Base-by-base conservation (phyloP, 768 basidiomycete genomes). In the Russula vinacea region DNA sequence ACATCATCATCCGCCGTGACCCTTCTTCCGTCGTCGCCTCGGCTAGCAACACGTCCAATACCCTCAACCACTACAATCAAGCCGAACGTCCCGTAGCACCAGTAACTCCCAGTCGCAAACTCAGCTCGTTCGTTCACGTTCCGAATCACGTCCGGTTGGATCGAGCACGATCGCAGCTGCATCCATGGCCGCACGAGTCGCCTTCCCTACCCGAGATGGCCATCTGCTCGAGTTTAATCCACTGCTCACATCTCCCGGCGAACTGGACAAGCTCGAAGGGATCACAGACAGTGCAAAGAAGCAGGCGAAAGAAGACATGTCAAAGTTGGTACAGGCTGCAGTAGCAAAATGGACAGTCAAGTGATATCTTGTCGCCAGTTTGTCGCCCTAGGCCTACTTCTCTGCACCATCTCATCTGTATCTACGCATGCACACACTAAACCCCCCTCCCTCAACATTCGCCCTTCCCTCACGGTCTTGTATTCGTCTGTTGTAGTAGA, bases 191-290 rank as follows among this genome's bases (percentile, higher is more conserved):
- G 87, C 87, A 2, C 75, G 89, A 37, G 85, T 92, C 14, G 84
- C 88, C 1, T 86, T 94, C n/a, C 85, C 89, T 5, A 92, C 87
- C 0, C 84, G 81, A 45, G 90, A 93, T 68, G 93, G 93, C 0
- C 85, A 88, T 68, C 74, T 89, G n/a, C 79, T 96, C 29, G 86
- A 88, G 72, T 94, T 96, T 70, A 89, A 96, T 68, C 92, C 93
- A 10, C 76, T 95, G 49, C 79, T 81, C 63, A 86, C 89, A 16
- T 85, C 88, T 2, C 86, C 91, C 1, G 79, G 81, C 2, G 80
- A 89, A 54, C 76, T 95, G 35, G 89, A 92, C 70, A 84, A 83
- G 37, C 78, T 92, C 9, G 86, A 90, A 58, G 90, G 89, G 5
- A 89, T 93, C 64, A 84, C 88, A 0, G 84, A 87, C 61, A 88